These are phyloP conservation scores for Colletotrichum limetticola DNA, from an alignment of 2,329 filamentous ascomycete genomes.

Conservation along the genomic window DNA sequence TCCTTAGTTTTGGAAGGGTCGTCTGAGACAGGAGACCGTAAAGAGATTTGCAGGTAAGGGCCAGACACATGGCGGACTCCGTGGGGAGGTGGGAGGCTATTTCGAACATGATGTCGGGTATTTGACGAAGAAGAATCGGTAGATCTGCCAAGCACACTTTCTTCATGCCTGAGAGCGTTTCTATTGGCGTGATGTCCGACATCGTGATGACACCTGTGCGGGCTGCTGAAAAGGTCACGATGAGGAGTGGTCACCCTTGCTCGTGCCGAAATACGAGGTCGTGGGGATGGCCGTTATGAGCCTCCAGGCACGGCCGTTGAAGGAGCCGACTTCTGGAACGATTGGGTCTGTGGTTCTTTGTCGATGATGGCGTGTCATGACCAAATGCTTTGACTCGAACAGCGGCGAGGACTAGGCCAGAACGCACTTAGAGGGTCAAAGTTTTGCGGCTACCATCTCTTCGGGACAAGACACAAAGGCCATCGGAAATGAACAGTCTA, in stretches of 20 bases:
- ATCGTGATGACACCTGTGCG: not conserved
- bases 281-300: not conserved
- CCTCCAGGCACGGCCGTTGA: not conserved
- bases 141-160: not conserved
- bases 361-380: not conserved
- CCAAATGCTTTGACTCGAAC: not conserved
- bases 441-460: not conserved
- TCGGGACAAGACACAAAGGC: not conserved
- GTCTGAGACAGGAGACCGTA: slow-evolving; percentile 17
- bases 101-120: slow-evolving; percentile 24
- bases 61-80: slow-evolving; percentile 24
- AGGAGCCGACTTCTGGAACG: not conserved
- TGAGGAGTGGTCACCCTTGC: not conserved
- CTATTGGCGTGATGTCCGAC: not conserved
- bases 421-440: not conserved
- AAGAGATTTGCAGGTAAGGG: slow-evolving; percentile 24
- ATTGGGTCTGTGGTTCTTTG: not conserved
- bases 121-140: slow-evolving; percentile 13
- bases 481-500: not conserved
- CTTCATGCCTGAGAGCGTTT: not conserved
- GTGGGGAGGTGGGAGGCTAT: slow-evolving; percentile 27
- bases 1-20: not conserved
- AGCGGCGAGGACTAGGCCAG: not conserved
- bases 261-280: not conserved
- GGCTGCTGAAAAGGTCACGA: not conserved